These are phyloP conservation scores for Aspergillus sclerotialis DNA, from an alignment of 2,329 filamentous ascomycete genomes.

Conservation along the genomic window DNA sequence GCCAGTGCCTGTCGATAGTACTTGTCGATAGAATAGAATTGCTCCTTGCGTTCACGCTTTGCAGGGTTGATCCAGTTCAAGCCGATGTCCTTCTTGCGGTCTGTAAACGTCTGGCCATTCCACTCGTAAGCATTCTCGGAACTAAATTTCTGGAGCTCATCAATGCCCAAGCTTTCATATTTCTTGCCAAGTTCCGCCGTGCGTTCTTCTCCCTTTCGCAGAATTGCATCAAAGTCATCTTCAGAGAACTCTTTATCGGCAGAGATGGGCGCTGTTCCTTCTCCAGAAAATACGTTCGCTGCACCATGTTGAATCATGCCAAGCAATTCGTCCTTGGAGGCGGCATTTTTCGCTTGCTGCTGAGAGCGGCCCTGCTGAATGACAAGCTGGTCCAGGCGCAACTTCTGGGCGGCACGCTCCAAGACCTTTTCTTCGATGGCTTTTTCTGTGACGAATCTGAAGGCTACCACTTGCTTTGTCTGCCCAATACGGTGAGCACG, in stretches of 20 bases:
- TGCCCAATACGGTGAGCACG: conserved; percentile 97
- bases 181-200: conserved; percentile 87
- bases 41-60: conserved; percentile 96
- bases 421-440: conserved; percentile 98
- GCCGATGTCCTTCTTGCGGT: conserved; percentile 83
- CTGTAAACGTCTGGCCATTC: conserved; percentile 95
- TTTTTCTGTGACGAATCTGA: conserved; percentile 94
- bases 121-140: conserved; percentile 98
- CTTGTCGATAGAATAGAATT: conserved; percentile 97
- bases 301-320: conserved; percentile 99
- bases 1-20: conserved; percentile 92
- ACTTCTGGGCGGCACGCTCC: conserved; percentile 91
- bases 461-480: conserved; percentile 95
- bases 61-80: conserved; percentile 96
- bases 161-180: conserved; percentile 94
- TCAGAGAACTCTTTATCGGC: conserved; percentile 64
- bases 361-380: conserved; percentile 96
- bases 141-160: conserved; percentile 95
- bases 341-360: conserved; percentile 79
- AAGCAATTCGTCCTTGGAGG: conserved; percentile 91
- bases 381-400: conserved; percentile 91
- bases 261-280: conserved; percentile 58
- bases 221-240: conserved; percentile 83
- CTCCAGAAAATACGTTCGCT: conserved; percentile 80
- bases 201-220: conserved; percentile 77